Percentiles rank a stretch among this genome's conserved stretches.
These are phyloP conservation scores for Didymella lethalis DNA, from an alignment of 2,329 filamentous ascomycete species.

Conservation along the genomic window DNA sequence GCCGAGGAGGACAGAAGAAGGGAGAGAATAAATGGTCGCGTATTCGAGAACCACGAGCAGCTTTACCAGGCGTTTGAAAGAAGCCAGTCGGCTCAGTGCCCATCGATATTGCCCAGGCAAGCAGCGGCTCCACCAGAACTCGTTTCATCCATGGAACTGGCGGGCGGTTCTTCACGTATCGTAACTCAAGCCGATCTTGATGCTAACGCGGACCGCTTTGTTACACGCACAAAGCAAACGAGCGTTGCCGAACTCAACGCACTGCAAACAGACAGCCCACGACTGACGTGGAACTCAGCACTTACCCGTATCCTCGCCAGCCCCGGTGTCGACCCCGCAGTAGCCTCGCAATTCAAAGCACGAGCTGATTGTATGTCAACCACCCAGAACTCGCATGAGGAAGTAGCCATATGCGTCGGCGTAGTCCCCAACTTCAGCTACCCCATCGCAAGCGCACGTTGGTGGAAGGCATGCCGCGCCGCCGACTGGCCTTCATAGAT, in stretches of 20 bases:
- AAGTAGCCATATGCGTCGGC: neutral
- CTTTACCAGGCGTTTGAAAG: neutral
- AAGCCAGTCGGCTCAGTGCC: neutral
- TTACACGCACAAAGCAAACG: neutral
- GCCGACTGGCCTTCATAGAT: neutral
- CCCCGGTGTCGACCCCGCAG: conserved; percentile 8
- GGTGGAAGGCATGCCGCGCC: conserved; percentile 18
- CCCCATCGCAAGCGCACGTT: conserved; percentile 24
- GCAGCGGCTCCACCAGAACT: neutral
- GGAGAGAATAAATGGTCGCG: neutral
- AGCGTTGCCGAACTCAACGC: neutral
- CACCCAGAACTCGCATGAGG: neutral
- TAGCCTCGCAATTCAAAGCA: conserved; percentile 14
- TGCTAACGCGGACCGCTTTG: neutral
- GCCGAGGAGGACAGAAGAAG: neutral
- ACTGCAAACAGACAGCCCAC: neutral
- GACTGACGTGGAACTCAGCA: conserved; percentile 18
- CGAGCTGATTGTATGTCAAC: neutral
- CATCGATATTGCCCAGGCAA: neutral
- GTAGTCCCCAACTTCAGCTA: conserved; percentile 40
- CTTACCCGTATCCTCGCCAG: conserved; percentile 11
- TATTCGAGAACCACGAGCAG: neutral
- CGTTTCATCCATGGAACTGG: neutral
- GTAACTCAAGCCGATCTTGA: neutral
- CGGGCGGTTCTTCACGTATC: no score